These are phyloP conservation scores for Plenodomus tracheiphilus DNA, from an alignment of 2,329 filamentous ascomycete genomes.

Conservation along the genomic window DNA sequence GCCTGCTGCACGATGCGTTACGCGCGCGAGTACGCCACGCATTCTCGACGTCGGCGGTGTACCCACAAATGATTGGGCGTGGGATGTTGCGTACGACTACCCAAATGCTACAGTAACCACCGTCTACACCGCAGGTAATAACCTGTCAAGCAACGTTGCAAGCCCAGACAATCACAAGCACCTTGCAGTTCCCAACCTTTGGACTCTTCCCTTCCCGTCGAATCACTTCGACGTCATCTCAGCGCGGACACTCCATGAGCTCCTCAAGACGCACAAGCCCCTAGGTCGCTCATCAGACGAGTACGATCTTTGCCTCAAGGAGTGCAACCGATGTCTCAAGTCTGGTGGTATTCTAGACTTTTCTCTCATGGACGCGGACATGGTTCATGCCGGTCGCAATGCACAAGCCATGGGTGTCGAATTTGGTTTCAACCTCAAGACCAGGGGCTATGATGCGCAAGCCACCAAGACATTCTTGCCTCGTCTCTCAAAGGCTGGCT, in stretches of 20 bases:
- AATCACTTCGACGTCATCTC: conserved; percentile 91
- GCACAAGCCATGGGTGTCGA: conserved; percentile 85
- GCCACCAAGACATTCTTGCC: conserved; percentile 81
- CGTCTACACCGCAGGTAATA: conserved; percentile 63
- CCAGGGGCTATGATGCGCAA: conserved; percentile 83
- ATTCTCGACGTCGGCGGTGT: conserved; percentile 88
- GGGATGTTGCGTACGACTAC: conserved; percentile 86
- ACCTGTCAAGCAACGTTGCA: conserved; percentile 56
- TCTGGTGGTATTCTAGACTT: conserved; percentile 93
- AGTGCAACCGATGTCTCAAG: conserved; percentile 90
- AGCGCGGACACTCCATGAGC: conserved; percentile 80
- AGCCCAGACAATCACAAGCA: conserved; percentile 87
- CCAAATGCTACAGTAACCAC: conserved; percentile 87
- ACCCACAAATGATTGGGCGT: conserved; percentile 89
- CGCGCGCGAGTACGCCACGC: conserved; percentile 65
- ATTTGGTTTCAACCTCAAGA: conserved; percentile 87
- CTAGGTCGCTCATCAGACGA: conserved; percentile 64
- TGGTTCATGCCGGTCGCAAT: conserved; percentile 79
- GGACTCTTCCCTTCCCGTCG: conserved; percentile 80
- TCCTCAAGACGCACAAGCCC: conserved; percentile 71
- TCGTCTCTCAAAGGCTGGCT: conserved; percentile 74
- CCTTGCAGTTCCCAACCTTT: conserved; percentile 75
- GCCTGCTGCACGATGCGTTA: conserved; percentile 47
- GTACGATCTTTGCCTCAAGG: conserved; percentile 80
- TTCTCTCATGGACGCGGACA: conserved; percentile 83